Base-by-base conservation (phyloP, 129 eudicot species). In the Silybum marianum region DNA sequence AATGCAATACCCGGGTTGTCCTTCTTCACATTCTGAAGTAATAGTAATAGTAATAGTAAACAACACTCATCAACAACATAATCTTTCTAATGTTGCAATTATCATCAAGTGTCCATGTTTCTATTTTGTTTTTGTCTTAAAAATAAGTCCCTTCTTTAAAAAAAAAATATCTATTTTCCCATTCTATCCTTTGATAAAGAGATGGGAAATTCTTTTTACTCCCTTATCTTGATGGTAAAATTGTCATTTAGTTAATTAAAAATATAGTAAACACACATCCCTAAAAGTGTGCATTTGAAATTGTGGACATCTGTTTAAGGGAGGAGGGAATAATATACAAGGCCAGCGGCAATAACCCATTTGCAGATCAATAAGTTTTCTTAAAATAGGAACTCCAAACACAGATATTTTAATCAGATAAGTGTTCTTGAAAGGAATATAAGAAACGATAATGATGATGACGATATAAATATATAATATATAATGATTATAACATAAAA, bases 11-110 rank as follows among this genome's bases (percentile, higher is more conserved):
- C 97, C 0, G 97, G 97, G 74, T 77, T 83, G 2, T 80, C 89
- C 84, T 87, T 92, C 91, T 84, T 92, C 78, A 87, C 76, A 78
- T 88, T 92, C 98, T 94, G 89, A 82, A 83, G 23, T 12, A 78
- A 25, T 42, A 13, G 28, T 6, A 71, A 71, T n/a, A n/a, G n/a
- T n/a, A n/a, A n/a, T n/a, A n/a, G n/a, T n/a, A 74, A 80, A 19
- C 58, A 62, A 66, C 19, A 67, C 65, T 23, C 24, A 71, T 39
- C 42, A 80, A 16, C 44, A 72, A 23, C 25, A 51, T 9, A 16
- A 71, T 30, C 70, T 32, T 21, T 21, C 60, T 71, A 54, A 30
- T 6, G n/a, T 71, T 48, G n/a, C 3, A n/a, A 40, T 73, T 26
- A 73, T 18, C 16, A 54, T 4, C 38, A 32, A 0, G 38, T 32